Conservation (phyloP, 2,329 filamentous ascomycete genomes). For the Neofusicoccum cordaticola region DNA sequence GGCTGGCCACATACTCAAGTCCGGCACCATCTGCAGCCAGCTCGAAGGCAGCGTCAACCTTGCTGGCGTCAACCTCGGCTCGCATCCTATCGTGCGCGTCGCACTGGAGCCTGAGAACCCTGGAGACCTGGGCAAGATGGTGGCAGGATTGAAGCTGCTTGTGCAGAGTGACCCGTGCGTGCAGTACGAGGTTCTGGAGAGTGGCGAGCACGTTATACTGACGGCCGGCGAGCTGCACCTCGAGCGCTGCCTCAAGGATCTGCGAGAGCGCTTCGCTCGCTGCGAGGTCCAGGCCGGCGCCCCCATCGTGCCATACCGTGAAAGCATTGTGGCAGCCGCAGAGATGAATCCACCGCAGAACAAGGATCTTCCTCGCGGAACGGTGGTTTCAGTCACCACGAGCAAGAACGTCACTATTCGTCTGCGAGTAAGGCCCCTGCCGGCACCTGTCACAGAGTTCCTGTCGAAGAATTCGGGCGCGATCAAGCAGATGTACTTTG, state of each 20-base stretch:
- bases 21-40: conserved; percentile 86
- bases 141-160: conserved; percentile 77
- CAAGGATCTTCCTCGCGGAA: conserved; percentile 81
- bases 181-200: conserved; percentile 88
- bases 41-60: conserved; percentile 85
- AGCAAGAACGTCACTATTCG: conserved; percentile 83
- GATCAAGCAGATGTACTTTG: conserved; percentile 75
- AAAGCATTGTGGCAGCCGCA: conserved; percentile 80
- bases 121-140: conserved; percentile 90
- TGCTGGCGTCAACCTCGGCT: conserved; percentile 76
- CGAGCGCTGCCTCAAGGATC: conserved; percentile 88
- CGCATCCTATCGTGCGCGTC: conserved; percentile 90
- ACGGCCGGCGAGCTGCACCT: conserved; percentile 94
- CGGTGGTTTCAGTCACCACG: conserved; percentile 69
- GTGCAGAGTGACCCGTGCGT: conserved; percentile 96
- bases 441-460: conserved; percentile 76
- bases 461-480: conserved; percentile 74
- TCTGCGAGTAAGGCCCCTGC: conserved; percentile 75
- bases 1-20: conserved; percentile 91
- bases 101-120: conserved; percentile 92
- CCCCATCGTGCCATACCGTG: conserved; percentile 91
- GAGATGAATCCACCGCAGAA: conserved; percentile 91
- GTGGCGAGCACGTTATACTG: conserved; percentile 89
- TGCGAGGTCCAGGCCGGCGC: conserved; percentile 94
- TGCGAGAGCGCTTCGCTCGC: conserved; percentile 85